Percentiles rank a stretch among this genome's conserved stretches.
Conservation (phyloP, 2,329 filamentous ascomycete species). For the Claviceps pazoutovae region DNA sequence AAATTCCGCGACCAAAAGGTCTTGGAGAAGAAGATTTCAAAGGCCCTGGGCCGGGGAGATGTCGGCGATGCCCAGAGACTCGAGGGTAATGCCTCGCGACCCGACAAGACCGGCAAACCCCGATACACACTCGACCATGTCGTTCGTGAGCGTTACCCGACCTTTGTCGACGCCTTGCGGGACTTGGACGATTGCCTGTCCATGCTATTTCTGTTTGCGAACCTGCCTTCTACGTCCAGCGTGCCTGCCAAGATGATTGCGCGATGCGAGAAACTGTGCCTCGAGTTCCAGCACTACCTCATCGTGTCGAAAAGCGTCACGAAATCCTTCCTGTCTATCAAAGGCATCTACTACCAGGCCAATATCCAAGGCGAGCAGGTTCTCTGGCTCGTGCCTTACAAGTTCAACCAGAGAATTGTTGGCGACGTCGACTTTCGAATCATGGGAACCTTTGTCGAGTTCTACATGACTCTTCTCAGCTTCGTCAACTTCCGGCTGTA, state of each 20-base stretch:
- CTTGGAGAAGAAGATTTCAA: constrained; percentile 93
- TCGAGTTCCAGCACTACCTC: constrained; percentile 96
- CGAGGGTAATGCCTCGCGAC: constrained; percentile 70
- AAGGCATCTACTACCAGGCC: constrained; percentile 98
- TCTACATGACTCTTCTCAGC: constrained; percentile 90
- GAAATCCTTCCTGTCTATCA: constrained; percentile 96
- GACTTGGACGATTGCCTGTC: constrained; percentile 94
- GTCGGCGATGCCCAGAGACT: constrained; percentile 75
- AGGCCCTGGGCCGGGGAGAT: constrained; percentile 82
- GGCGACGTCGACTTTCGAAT: constrained; percentile 96
- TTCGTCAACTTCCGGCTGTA: constrained; percentile 96
- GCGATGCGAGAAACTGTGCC: constrained; percentile 79
- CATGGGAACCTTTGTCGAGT: constrained; percentile 98
- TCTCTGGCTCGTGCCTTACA: constrained; percentile 93
- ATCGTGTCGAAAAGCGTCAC: constrained; percentile 82
- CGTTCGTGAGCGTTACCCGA: constrained; percentile 94
- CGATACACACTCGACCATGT: constrained; percentile 90
- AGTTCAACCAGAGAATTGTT: constrained; percentile 89
- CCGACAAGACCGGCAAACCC: constrained; percentile 83
- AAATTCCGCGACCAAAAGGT: constrained; percentile 97
- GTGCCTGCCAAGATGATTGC: constrained; percentile 94
- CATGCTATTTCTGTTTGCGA: constrained; percentile 95
- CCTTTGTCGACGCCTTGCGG: constrained; percentile 83
- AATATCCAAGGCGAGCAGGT: constrained; percentile 95
- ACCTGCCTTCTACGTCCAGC: constrained; percentile 75